Conservation (phyloP, 257 asterid genomes). For the Rauvolfia tetraphylla region DNA sequence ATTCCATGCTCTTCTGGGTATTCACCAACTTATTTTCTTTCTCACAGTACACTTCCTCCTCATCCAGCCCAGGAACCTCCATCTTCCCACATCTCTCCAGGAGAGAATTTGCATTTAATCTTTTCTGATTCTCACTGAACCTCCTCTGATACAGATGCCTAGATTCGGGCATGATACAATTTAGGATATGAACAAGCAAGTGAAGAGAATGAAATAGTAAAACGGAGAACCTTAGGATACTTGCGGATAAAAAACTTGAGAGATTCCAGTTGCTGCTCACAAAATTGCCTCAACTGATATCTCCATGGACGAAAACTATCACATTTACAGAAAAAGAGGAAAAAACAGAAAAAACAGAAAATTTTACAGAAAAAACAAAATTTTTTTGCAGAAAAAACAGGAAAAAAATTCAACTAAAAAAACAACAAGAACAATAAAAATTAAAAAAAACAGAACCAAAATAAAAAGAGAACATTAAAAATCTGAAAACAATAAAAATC, state of each 20-base stretch:
- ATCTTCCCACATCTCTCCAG: slow-evolving; percentile 52
- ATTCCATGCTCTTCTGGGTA: slow-evolving; percentile 21
- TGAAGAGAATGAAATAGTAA: slow-evolving; percentile 16
- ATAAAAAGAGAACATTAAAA: too few relatives aligned
- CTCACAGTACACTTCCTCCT: slow-evolving; percentile 15
- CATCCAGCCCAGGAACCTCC: slow-evolving; percentile 20
- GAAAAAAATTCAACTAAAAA: too few relatives aligned
- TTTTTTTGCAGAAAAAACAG: too few relatives aligned
- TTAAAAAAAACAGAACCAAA: too few relatives aligned
- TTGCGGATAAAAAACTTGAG: slow-evolving; percentile 73
- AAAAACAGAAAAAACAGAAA: too few relatives aligned
- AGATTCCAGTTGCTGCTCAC: slow-evolving; percentile 51
- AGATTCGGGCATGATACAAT: background rate
- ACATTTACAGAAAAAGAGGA: too few relatives aligned
- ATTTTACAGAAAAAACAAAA: too few relatives aligned
- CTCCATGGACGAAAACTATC: slow-evolving; percentile 97
- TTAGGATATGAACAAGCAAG: background rate
- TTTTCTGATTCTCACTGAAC: slow-evolving; percentile 19
- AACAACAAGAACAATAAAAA: too few relatives aligned
- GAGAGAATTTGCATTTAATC: slow-evolving; percentile 47
- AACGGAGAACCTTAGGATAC: slow-evolving; percentile 57
- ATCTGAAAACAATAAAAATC: too few relatives aligned
- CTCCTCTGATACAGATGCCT: slow-evolving; percentile 29
- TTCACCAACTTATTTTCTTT: slow-evolving; percentile 22
- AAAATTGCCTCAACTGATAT: slow-evolving; percentile 62